Evolutionary conservation across 2,329 filamentous ascomycete species (phyloP).

Genomic region (Pseudogymnoascus sp.): DNA sequence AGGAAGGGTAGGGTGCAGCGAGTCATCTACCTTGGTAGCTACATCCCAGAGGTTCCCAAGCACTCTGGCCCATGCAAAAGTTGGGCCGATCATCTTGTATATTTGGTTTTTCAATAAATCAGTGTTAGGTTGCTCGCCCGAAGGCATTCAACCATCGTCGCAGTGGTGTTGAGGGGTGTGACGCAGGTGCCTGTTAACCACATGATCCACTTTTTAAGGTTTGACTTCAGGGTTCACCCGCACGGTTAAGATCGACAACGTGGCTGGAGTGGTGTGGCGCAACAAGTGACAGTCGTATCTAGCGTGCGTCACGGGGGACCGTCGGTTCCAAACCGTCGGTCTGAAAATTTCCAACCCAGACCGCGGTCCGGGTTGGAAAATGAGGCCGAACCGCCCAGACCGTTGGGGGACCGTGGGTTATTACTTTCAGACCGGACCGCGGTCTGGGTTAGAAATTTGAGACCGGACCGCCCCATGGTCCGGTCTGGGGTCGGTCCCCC

Average conservation of each 20-base stretch:
- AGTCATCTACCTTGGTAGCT: not conserved
- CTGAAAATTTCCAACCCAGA: too few species aligned
- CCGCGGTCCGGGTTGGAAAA: too few species aligned
- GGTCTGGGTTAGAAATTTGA: too few species aligned
- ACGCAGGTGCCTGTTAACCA: not conserved
- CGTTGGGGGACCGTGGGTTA: too few species aligned
- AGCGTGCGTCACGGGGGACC: too few species aligned
- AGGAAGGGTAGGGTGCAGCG: not conserved
- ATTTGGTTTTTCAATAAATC: not conserved
- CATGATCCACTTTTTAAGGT: not conserved
- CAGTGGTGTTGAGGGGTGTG: not conserved
- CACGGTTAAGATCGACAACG: not conserved
- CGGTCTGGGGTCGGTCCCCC: too few species aligned
- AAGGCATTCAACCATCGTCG: not conserved
- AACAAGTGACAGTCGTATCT: not conserved
- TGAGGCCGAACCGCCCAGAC: too few species aligned
- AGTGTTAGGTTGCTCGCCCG: not conserved
- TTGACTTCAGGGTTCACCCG: not conserved
- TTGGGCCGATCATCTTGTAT: not conserved
- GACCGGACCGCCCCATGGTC: too few species aligned
- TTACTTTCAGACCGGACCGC: too few species aligned
- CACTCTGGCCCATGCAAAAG: not conserved
- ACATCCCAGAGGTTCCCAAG: not conserved
- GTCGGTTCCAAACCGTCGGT: too few species aligned
- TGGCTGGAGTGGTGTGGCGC: not conserved